phyloP scores from a whole-genome alignment of 768 basidiomycete genomes.

The Suillus ampliporus region DNA sequence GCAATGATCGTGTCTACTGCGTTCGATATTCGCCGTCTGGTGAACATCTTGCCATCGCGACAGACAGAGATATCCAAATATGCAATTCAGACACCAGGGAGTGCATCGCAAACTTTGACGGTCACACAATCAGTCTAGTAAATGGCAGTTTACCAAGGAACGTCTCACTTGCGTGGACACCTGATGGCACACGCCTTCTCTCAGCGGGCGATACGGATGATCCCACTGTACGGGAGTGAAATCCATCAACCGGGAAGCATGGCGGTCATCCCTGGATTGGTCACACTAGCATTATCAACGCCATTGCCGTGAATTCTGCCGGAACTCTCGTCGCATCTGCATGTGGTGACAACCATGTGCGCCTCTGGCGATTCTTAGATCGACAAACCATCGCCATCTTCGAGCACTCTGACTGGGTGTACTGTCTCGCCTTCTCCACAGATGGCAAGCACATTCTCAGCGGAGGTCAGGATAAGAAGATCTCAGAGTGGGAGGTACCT shows the following conservation, averaged over 20 bases:
- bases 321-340: neutral
- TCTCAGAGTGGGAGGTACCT: neutral
- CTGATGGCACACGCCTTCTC: neutral
- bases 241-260: neutral
- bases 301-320: neutral
- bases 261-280: neutral
- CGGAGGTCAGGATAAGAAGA: neutral
- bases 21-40: neutral
- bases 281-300: neutral
- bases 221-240: neutral
- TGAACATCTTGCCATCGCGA: neutral
- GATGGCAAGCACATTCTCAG: constrained; percentile 2
- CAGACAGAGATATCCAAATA: neutral
- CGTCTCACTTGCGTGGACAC: neutral
- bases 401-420: neutral
- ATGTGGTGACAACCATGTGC: neutral
- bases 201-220: neutral
- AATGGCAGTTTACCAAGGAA: neutral
- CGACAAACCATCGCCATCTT: neutral
- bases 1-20: neutral
- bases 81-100: neutral
- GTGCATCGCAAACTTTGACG: neutral
- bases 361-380: neutral
- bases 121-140: neutral
- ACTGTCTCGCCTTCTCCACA: neutral